A percentile compares a stretch with the other conserved stretches of the same genome.
Conservation (phyloP, 2,329 filamentous ascomycete species). For the Aspergillus luchuensis region DNA sequence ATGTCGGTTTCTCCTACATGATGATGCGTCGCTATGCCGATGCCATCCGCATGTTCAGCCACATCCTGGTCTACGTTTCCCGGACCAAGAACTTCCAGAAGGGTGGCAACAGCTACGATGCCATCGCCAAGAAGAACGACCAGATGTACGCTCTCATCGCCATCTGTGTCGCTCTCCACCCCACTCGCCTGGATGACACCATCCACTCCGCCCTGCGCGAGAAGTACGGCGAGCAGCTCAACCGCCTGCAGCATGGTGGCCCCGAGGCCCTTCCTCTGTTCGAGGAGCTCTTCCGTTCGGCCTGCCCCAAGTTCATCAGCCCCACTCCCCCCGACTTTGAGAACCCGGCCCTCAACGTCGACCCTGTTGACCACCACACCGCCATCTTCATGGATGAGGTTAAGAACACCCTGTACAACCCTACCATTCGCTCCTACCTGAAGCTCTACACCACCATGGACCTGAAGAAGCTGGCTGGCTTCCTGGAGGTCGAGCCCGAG, state of each 20-base stretch:
- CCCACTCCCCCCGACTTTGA: constrained; percentile 97
- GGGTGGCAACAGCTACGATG: constrained; percentile 85
- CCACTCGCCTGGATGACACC: constrained; percentile 94
- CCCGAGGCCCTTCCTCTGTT: constrained; percentile 95
- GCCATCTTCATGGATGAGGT: constrained; percentile 99
- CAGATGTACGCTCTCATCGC: constrained; percentile 99
- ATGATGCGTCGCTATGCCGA: constrained; percentile 99
- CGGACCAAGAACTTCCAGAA: constrained; percentile 99
- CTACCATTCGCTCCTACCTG: constrained; percentile 96
- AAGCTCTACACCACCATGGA: constrained; percentile 99
- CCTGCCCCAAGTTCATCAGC: constrained; percentile 99
- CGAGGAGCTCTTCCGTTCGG: constrained; percentile 94
- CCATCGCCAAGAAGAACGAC: constrained; percentile 99
- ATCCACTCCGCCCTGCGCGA: constrained; percentile 97
- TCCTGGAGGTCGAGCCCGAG: constrained; percentile 96
- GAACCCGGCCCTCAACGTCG: constrained; percentile 91
- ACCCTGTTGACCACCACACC: constrained; percentile 96
- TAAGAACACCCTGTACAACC: constrained; percentile 98
- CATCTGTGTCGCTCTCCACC: constrained; percentile 98
- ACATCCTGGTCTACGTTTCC: constrained; percentile 98
- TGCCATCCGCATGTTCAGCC: constrained; percentile 99
- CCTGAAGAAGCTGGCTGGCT: constrained; percentile 93
- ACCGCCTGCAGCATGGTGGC: constrained; percentile 92
- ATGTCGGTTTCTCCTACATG: constrained; percentile 99
- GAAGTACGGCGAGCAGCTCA: constrained; percentile 98